Evolutionary conservation across 139 green algal species (phyloP).

Genomic region (Chlamydomonas urium): DNA sequence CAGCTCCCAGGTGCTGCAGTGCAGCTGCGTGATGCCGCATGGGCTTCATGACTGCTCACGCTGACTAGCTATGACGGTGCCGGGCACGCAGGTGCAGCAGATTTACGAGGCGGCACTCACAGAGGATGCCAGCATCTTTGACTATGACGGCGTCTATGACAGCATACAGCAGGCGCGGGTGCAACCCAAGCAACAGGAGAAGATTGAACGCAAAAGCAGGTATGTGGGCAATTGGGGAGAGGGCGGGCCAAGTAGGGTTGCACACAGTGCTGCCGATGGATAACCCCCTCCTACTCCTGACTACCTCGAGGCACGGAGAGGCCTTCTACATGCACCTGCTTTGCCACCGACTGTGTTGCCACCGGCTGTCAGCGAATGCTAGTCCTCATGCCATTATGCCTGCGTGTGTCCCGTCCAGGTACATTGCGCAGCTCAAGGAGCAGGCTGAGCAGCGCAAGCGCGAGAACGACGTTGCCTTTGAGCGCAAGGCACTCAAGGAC

Average conservation of each 20-base stretch:
- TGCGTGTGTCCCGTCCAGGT: too few relatives aligned
- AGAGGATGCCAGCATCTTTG: conserved; percentile 86
- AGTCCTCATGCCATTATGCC: too few relatives aligned
- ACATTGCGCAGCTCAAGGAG: conserved; percentile 57
- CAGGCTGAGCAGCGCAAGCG: conserved; percentile 70
- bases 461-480: conserved; percentile 78
- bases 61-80: not conserved
- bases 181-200: conserved; percentile 61
- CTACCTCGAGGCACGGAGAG: too few relatives aligned
- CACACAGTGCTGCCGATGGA: too few relatives aligned
- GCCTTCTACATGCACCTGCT: too few relatives aligned
- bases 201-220: conserved; percentile 44
- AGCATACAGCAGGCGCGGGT: conserved; percentile 59
- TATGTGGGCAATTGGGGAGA: too few relatives aligned
- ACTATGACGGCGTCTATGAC: conserved; percentile 92
- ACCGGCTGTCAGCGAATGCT: too few relatives aligned
- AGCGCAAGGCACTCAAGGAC: conserved; percentile 73
- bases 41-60: not conserved
- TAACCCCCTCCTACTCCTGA: too few relatives aligned
- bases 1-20: too few relatives aligned
- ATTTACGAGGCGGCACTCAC: conserved; percentile 77
- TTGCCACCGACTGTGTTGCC: too few relatives aligned
- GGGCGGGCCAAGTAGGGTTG: too few relatives aligned
- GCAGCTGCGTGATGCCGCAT: not conserved
- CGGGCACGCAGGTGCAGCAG: conserved; percentile 54